Evolutionary conservation across 163 green algal genomes (phyloP).

Genomic region (Coccomyxa subellipsoidea): DNA sequence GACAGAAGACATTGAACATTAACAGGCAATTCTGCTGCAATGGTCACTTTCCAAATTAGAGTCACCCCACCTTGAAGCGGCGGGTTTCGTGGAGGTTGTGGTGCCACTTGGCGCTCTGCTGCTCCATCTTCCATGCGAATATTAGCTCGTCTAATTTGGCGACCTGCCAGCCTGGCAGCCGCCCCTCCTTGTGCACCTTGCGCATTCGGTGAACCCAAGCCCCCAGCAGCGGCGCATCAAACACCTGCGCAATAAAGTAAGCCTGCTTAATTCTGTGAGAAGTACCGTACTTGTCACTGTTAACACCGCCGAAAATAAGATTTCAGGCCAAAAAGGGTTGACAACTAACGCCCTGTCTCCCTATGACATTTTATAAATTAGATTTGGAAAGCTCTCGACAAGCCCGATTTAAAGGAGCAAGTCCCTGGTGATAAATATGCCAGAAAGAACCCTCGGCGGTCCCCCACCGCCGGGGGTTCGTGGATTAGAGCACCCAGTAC

Average conservation of each 20-base stretch:
- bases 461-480: too few species aligned
- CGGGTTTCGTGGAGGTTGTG: conserved; percentile 29
- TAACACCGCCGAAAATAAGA: too few species aligned
- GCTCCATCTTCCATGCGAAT: conserved; percentile 32
- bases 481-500: too few species aligned
- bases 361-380: too few species aligned
- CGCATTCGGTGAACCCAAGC: neutral
- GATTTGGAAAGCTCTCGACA: too few species aligned
- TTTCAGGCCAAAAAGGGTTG: too few species aligned
- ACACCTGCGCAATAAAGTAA: conserved; percentile 4
- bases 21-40: too few species aligned
- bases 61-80: conserved; percentile 20
- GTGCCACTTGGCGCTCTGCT: conserved; percentile 34
- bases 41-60: neutral
- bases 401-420: too few species aligned
- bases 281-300: neutral
- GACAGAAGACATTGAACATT: too few species aligned
- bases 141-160: conserved; percentile 13
- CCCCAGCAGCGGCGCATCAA: conserved; percentile 1
- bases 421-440: too few species aligned
- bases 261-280: neutral
- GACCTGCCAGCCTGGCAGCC: neutral
- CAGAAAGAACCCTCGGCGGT: too few species aligned
- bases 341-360: too few species aligned
- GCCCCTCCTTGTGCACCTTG: neutral